Evolutionary conservation across 1,284 basidiomycete species (phyloP).

Genomic region (Cryptococcus sp.): DNA sequence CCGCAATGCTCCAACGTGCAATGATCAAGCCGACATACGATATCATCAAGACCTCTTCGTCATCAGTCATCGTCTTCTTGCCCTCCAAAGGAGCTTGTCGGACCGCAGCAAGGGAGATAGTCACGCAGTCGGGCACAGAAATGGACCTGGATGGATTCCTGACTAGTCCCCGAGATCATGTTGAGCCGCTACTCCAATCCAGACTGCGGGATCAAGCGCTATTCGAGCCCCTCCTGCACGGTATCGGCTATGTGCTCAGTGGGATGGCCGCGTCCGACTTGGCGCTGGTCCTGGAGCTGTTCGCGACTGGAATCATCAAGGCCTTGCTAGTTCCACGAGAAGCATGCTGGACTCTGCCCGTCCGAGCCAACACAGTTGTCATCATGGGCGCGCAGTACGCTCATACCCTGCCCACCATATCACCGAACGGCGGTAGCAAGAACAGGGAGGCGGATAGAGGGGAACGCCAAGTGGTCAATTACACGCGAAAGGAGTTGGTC

Average conservation of each 20-base stretch:
- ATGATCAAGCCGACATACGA: conserved; percentile 90
- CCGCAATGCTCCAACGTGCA: conserved; percentile 80
- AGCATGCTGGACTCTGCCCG: conserved; percentile 80
- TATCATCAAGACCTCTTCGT: conserved; percentile 53
- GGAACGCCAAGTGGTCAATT: conserved; percentile 74
- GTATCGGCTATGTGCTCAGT: conserved; percentile 85
- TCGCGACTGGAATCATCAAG: conserved; percentile 75
- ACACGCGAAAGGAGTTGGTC: conserved; percentile 76
- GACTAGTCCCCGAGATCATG: conserved; percentile 61
- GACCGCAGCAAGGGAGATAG: conserved; percentile 76
- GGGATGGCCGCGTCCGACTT: conserved; percentile 71
- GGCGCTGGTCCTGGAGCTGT: conserved; percentile 78
- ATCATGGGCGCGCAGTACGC: conserved; percentile 92
- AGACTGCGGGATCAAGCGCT: conserved; percentile 69
- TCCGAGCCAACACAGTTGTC: conserved; percentile 76
- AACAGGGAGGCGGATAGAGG: conserved; percentile 31
- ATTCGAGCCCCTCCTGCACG: conserved; percentile 77
- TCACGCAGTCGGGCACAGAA: conserved; percentile 82
- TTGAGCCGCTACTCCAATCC: conserved; percentile 65
- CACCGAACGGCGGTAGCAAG: conserved; percentile 28
- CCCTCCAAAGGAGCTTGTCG: conserved; percentile 81
- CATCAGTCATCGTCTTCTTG: conserved; percentile 80
- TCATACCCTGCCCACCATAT: conserved; percentile 46
- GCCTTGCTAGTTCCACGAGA: conserved; percentile 82
- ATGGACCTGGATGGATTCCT: conserved; percentile 75